Evolutionary conservation across 2,329 filamentous ascomycete genomes (phyloP), one percentile per base, ranked within the genome.

Genomic region (Penicillium sclerotiorum): DNA sequence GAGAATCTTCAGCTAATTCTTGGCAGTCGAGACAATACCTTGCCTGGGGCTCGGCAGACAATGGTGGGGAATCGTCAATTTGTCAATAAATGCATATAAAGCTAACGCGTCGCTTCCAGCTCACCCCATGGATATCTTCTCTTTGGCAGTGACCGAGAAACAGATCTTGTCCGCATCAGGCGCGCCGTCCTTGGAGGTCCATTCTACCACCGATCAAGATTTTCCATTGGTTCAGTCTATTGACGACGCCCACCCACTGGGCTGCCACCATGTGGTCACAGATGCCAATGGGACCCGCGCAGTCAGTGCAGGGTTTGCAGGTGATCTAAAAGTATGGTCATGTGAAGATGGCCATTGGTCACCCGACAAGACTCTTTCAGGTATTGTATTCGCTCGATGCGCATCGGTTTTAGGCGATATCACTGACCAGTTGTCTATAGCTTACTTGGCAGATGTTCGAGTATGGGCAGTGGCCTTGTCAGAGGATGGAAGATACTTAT

Each of bases 21-120:
- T 52, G 23, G 52, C 49, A 96, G 94, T 99, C 94, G 48, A 97
- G 97, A 78, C 94, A 97, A 86, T 99, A 96, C 71, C 83, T 99
- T 56, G 95, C 93, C 65, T 88, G 88, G 60, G 90, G 96, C 72
- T 93, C 91, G 36, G 84, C 96, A 70, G 89, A 95, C 69, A 83
- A 91, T 77, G 91, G 90, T 90, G 70, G 70, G 77, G 67, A 25
- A 38, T 49, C 9, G 23, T 43, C 39, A 36, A 21, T n/a, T 15
- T 37, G 13, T n/a, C 42, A 37, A 6, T 15, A 28, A 38, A 38
- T 5, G 3, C 13, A 32, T 15, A 12, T n/a, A 21, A 2, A 39
- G 45, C 45, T 47, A 35, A 47, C 28, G 8, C 8, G 22, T 2
- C 7, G 13, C 37, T 15, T 36, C 33, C 44, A 94, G 90, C 89